A percentile compares a stretch with the other conserved stretches of the same genome.
phyloP scores from a whole-genome alignment of 1,284 basidiomycete genomes.

The Heliocybe sulcata region DNA sequence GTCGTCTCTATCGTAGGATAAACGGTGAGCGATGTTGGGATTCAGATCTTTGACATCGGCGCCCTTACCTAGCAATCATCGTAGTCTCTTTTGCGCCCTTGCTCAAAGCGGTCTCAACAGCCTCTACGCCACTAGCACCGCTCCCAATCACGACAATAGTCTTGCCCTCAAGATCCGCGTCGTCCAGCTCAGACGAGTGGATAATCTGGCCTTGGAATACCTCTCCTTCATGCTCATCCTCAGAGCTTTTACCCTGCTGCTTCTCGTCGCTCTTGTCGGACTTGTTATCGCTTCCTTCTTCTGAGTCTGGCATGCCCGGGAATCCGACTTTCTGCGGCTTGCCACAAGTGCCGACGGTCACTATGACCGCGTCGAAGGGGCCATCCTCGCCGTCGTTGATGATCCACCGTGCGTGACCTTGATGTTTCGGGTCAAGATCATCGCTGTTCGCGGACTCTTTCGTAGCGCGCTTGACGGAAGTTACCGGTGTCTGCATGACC shows the following conservation, averaged over 20 bases:
- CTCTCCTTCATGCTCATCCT: constrained; percentile 8
- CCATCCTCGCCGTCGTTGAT: constrained; percentile 41
- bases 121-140: constrained; percentile 56
- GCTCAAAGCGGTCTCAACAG: constrained; percentile 44
- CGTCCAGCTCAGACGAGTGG: constrained; percentile 46
- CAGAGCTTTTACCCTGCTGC: constrained; percentile 4
- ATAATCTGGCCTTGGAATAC: constrained; percentile 36
- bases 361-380: constrained; percentile 52
- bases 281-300: constrained; percentile 6
- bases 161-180: constrained; percentile 34
- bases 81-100: constrained; percentile 36
- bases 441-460: constrained; percentile 10
- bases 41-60: constrained; percentile 7
- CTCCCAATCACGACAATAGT: constrained; percentile 47
- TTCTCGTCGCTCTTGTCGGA: constrained; percentile 13
- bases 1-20: constrained; percentile 17
- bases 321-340: constrained; percentile 41
- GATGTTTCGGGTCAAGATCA: constrained; percentile 20
- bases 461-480: constrained; percentile 23
- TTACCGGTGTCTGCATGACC: constrained; percentile 24
- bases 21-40: constrained; percentile 1
- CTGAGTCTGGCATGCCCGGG: constrained; percentile 33
- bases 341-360: constrained; percentile 52
- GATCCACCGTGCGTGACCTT: constrained; percentile 40
- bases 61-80: constrained; percentile 37